phyloP scores from a whole-genome alignment of 768 basidiomycete genomes.

The Russula foetens region DNA sequence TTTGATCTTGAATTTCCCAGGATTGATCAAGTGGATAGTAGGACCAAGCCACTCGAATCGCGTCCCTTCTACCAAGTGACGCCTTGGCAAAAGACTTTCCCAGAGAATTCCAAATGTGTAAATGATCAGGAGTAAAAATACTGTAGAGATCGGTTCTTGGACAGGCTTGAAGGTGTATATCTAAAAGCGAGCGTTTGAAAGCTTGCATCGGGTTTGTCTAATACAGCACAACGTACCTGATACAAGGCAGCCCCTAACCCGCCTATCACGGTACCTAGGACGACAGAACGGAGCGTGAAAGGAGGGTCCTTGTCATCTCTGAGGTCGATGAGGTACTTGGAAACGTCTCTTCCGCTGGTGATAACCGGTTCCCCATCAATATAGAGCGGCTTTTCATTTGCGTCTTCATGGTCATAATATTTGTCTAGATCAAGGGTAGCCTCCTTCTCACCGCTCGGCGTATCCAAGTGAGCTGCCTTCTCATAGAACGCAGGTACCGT shows the following conservation, averaged over 20 bases:
- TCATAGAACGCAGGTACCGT: neutral
- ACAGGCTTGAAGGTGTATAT: slow-evolving; percentile 56
- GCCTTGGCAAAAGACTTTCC: slow-evolving; percentile 39
- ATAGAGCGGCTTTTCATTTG: neutral
- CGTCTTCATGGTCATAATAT: neutral
- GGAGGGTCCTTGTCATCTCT: slow-evolving; percentile 51
- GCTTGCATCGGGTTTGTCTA: neutral
- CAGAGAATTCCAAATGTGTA: slow-evolving; percentile 45
- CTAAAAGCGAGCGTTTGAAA: slow-evolving; percentile 24
- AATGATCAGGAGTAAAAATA: slow-evolving; percentile 48
- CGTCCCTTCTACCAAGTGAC: slow-evolving; percentile 37
- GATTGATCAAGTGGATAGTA: slow-evolving; percentile 43
- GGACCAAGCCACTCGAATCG: slow-evolving; percentile 34
- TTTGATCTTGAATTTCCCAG: slow-evolving; percentile 48
- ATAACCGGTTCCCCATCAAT: slow-evolving; percentile 25
- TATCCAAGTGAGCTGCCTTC: neutral
- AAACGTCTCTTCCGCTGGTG: slow-evolving; percentile 39
- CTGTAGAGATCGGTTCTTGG: slow-evolving; percentile 41
- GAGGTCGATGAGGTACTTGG: slow-evolving; percentile 45
- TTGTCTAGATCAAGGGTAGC: neutral
- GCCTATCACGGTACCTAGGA: slow-evolving; percentile 49
- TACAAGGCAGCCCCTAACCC: slow-evolving; percentile 50
- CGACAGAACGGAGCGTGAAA: slow-evolving; percentile 46
- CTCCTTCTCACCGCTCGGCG: neutral
- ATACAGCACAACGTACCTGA: slow-evolving; percentile 33